Base-by-base conservation (phyloP, 768 basidiomycete genomes). In the Russula earlei region DNA sequence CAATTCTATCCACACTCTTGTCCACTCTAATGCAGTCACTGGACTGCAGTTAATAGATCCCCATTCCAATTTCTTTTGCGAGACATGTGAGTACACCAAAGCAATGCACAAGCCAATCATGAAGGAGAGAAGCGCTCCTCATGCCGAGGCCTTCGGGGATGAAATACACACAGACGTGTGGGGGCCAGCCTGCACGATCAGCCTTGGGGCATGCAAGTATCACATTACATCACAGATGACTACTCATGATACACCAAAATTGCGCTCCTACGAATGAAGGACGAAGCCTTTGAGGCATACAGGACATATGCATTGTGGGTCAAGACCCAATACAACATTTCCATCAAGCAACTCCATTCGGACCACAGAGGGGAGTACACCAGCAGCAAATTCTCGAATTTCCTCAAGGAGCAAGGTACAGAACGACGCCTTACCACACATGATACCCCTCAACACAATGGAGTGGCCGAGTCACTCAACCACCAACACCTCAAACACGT, bases 401-500 rank as follows among this genome's bases (percentile, higher is more conserved):
- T 62, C 24, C 59, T 71, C 1, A 49, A 58, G 1, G 37, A 53
- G 2, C 53, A 62, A n/a, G 68, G 68, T 0, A 67, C 60, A 0
- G 56, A 49, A 5, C 63, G 56, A 0, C 48, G 58, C 12, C 59
- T 64, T 34, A 70, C 67, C 20, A 62, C 63, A 0, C 68, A 65
- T 9, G 56, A 67, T 36, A 67, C 62, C 0, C 70, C 70, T 2
- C 62, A 72, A 36, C 67, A 73, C 56, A 74, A 74, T 52, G n/a
- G 70, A 15, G 54, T 75, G 11, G 69, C 72, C 0, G 73, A 77
- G 55, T 59, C 67, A 3, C 63, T 69, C 22, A 75, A 71, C 34
- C 58, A 69, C 2, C 68, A 64, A 0, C 33, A 70, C 1, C 10
- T 69, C 5, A 68, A 74, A 25, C 60, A 64, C 14, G 65, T 67